Evolutionary conservation across 1,284 basidiomycete genomes (phyloP), one percentile per base, ranked within the genome.

Genomic region (Ganoderma leucocontextum): DNA sequence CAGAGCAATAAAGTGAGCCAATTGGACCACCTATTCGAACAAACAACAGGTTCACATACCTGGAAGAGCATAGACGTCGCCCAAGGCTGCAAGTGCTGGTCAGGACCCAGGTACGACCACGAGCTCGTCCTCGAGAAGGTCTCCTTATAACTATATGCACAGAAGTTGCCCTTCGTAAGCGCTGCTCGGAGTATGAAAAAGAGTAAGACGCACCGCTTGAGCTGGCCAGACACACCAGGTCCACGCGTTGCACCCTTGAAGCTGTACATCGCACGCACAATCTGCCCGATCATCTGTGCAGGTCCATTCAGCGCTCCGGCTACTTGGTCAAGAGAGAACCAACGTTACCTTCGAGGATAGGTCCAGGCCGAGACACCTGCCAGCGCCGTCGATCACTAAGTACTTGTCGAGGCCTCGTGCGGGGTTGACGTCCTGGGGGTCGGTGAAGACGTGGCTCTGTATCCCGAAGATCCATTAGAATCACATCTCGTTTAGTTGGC

Each of bases 361-460:
- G 4, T 85, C 81, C 63, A 86, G 81, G 29, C 91, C 91, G 12
- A 93, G 81, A 68, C 82, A 84, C 64, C 81, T 84, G 69, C 9
- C 86, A 1, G 84, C 79, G 22, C 87, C 85, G 72, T 92, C 90
- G 10, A 84, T 82, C 42, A 82, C 80, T 25, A 92, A 76, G 69
- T 88, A 87, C 22, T 80, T 81, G 62, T 86, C 84, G 29, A 81
- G 80, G 63, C 75, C 75, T 4, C 90, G 85, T 35, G 76, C 78
- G 1, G 84, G 75, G 69, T 90, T 82, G 13, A 91, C 81, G 4
- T 72, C 67, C 1, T 75, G 67, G 1, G 93, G 84, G 38, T 88
- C 77, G 4, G 84, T 63, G 74, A 81, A 80, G 8, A 75, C 78
- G 19, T 77, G 63, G 29, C 70, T 38, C 79, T 81, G 63, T 57